Evolutionary conservation across 371 early-diverging fungal genomes (phyloP).

Genomic region (Apophysomyces ossiformis): DNA sequence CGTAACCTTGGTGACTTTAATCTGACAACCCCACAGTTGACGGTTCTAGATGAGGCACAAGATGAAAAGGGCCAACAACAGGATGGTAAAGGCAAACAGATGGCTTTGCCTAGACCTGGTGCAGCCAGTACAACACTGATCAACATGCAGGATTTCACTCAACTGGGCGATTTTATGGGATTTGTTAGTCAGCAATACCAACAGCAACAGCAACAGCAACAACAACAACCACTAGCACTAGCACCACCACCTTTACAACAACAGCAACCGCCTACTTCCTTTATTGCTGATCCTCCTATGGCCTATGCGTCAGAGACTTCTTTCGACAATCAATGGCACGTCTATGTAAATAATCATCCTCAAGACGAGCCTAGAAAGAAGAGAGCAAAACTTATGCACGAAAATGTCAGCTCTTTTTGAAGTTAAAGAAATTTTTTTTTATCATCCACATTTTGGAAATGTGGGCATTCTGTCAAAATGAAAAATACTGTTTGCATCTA

Average conservation of each 20-base stretch:
- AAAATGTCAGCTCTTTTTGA: background rate
- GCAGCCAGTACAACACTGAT: background rate
- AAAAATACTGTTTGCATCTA: no score
- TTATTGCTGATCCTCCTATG: background rate
- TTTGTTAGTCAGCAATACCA: constrained; percentile 8
- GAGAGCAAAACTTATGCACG: constrained; percentile 6
- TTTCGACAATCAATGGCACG: constrained; percentile 8
- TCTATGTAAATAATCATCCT: constrained; percentile 5
- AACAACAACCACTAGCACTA: background rate
- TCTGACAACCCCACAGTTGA: background rate
- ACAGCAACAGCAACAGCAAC: background rate
- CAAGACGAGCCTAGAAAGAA: constrained; percentile 8
- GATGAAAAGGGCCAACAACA: background rate
- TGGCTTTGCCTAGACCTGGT: background rate
- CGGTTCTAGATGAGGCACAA: background rate
- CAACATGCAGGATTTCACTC: constrained; percentile 10
- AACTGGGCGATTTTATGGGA: constrained; percentile 8
- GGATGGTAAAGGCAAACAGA: constrained; percentile 4
- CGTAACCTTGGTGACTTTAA: background rate
- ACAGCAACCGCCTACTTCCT: background rate
- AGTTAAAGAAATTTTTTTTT: background rate
- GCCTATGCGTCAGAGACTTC: background rate
- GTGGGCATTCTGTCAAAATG: background rate
- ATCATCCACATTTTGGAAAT: background rate
- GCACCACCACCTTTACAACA: no score